These are phyloP conservation scores for Phalaenopsis equestris DNA, from an alignment of 106 monocot species.

Conservation along the genomic window DNA sequence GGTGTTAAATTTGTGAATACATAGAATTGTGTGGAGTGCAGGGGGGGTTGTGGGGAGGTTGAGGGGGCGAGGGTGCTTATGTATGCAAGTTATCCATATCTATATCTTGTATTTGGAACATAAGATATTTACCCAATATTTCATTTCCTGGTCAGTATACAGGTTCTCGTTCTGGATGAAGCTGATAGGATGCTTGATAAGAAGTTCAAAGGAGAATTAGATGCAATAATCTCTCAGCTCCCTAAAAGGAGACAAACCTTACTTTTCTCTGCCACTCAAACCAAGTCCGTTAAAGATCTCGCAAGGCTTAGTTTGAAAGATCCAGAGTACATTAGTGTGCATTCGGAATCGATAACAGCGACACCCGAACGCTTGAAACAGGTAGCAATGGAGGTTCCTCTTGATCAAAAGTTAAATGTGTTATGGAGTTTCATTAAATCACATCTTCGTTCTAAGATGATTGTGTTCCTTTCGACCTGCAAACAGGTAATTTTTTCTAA, in stretches of 20 bases:
- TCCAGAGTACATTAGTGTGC: slow-evolving; percentile 94
- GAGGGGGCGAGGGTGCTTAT: no score
- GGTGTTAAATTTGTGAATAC: no score
- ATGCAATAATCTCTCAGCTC: slow-evolving; percentile 82
- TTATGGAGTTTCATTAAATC: slow-evolving; percentile 90
- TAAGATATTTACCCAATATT: neutral
- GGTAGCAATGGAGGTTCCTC: slow-evolving; percentile 68
- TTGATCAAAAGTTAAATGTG: slow-evolving; percentile 83
- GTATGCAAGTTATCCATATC: neutral
- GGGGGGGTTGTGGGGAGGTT: no score
- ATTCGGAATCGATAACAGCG: slow-evolving; percentile 72
- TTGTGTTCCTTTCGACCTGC: slow-evolving; percentile 81
- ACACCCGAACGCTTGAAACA: slow-evolving; percentile 80
- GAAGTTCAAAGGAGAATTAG: slow-evolving; percentile 61
- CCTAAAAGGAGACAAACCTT: slow-evolving; percentile 79
- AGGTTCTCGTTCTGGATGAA: slow-evolving; percentile 96
- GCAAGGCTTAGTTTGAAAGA: slow-evolving; percentile 92
- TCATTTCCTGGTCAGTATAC: slow-evolving; percentile 29
- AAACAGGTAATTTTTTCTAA: slow-evolving; percentile 58
- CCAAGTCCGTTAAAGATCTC: slow-evolving; percentile 93
- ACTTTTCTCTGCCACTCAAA: slow-evolving; percentile 94
- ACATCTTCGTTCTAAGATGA: slow-evolving; percentile 75
- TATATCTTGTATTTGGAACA: neutral
- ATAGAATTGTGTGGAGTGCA: no score
- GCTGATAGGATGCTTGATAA: slow-evolving; percentile 97